Evolutionary conservation across 305 asterid genomes (phyloP).

Genomic region (Rubia balearica): DNA sequence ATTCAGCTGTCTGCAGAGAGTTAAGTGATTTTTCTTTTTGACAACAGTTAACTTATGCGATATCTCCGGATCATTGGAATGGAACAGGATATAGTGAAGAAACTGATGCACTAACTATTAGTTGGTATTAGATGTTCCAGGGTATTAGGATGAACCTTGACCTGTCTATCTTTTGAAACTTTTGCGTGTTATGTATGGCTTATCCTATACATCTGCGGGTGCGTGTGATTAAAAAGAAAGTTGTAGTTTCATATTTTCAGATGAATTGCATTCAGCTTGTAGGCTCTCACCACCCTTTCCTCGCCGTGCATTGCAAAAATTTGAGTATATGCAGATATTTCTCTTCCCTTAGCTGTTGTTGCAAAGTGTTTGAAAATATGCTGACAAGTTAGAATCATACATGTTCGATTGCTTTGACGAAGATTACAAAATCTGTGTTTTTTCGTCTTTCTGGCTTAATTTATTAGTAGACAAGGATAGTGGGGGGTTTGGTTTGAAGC

Average conservation of each 20-base stretch:
- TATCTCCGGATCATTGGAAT: not conserved
- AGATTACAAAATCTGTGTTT: constrained; percentile 22
- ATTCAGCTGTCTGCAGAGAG: constrained; percentile 2
- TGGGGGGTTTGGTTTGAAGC: constrained; percentile 55
- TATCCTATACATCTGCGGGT: not conserved
- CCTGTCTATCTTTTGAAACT: not conserved
- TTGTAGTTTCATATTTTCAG: not conserved
- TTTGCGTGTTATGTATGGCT: not conserved
- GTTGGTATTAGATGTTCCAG: not conserved
- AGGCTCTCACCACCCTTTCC: not conserved
- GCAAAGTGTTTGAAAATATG: not conserved
- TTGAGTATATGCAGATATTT: not conserved
- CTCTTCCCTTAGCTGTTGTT: not conserved
- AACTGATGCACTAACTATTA: constrained; percentile 10
- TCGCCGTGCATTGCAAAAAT: not conserved
- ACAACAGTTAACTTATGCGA: not conserved
- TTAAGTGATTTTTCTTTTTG: constrained; percentile 2
- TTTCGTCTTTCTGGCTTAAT: constrained; percentile 22
- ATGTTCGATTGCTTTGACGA: constrained; percentile 1
- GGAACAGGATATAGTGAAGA: constrained; percentile 3
- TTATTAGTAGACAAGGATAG: constrained; percentile 47
- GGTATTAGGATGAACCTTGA: not conserved
- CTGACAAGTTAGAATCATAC: not conserved
- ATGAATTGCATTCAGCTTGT: not conserved
- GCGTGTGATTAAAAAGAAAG: not conserved